A percentile compares a stretch with the other conserved stretches of the same genome.
Conservation (phyloP, 1,139 yeast genomes). For the Saccharomycopsis hybrid region DNA sequence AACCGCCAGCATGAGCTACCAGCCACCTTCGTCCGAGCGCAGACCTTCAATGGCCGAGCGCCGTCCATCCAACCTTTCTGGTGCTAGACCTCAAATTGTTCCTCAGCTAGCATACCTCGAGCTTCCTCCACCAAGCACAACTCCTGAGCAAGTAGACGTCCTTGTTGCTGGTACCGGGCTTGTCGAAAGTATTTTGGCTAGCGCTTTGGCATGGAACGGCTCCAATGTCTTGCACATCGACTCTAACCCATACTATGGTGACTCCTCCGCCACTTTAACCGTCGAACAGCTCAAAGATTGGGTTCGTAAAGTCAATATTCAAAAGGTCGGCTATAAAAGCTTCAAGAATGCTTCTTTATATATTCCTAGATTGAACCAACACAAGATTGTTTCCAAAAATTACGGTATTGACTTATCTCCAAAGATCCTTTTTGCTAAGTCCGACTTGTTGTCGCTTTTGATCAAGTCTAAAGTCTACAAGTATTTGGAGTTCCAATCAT, state of each 20-base stretch:
- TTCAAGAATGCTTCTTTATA: conserved; percentile 64
- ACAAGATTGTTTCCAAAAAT: conserved; percentile 50
- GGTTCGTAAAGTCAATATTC: conserved; percentile 55
- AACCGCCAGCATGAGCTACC: neutral
- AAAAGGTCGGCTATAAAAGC: conserved; percentile 32
- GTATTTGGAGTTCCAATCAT: conserved; percentile 86
- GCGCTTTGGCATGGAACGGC: conserved; percentile 96
- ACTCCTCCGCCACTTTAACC: conserved; percentile 75
- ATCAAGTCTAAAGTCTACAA: conserved; percentile 82
- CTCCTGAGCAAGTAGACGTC: conserved; percentile 73
- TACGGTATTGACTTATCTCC: conserved; percentile 91
- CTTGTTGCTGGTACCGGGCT: conserved; percentile 90
- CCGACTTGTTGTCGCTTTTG: conserved; percentile 73
- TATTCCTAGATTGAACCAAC: conserved; percentile 53
- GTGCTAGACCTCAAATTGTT: conserved; percentile 63
- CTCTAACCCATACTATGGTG: conserved; percentile 79
- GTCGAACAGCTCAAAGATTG: conserved; percentile 78
- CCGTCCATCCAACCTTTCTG: conserved; percentile 33
- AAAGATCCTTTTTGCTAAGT: conserved; percentile 77
- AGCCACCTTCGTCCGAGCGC: conserved; percentile 25
- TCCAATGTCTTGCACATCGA: conserved; percentile 86
- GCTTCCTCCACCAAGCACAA: conserved; percentile 46
- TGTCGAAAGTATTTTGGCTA: conserved; percentile 81
- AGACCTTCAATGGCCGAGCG: conserved; percentile 71
- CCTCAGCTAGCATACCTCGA: conserved; percentile 80